Percentiles rank a stretch among this genome's conserved stretches.
Conservation (phyloP, 495 filamentous ascomycete genomes). For the Penicillium verhagenii region DNA sequence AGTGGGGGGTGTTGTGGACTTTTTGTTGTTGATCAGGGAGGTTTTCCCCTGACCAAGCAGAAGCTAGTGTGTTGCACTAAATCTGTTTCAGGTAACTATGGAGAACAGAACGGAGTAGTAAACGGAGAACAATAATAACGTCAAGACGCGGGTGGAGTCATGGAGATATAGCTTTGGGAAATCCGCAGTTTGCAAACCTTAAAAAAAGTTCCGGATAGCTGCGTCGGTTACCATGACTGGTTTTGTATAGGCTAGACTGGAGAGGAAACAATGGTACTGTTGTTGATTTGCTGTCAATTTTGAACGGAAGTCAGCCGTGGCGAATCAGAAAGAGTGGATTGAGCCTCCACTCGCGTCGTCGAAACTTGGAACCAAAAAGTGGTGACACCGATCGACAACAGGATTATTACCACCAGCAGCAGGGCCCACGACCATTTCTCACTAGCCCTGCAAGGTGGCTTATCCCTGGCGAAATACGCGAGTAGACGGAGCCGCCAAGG, state of each 20-base stretch:
- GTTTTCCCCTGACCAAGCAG: not conserved
- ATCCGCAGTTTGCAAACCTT: not conserved
- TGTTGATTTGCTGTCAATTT: not conserved
- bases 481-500: not conserved
- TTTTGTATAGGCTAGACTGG: not conserved
- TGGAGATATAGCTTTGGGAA: not conserved
- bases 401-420: not conserved
- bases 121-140: not conserved
- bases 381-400: not conserved
- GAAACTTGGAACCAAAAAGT: not conserved
- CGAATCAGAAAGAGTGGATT: not conserved
- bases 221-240: not conserved
- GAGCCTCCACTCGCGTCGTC: not conserved
- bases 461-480: not conserved
- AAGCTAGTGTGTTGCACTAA: not conserved
- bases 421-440: not conserved
- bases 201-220: not conserved
- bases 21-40: not conserved
- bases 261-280: not conserved
- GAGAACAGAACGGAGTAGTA: too few species aligned
- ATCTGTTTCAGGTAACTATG: not conserved
- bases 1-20: not conserved
- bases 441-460: not conserved
- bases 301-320: not conserved
- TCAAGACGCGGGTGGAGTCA: not conserved